Evolutionary conservation across 768 basidiomycete species (phyloP), one percentile per base, ranked within the genome.

Genomic region (Sporobolomyces roseus): DNA sequence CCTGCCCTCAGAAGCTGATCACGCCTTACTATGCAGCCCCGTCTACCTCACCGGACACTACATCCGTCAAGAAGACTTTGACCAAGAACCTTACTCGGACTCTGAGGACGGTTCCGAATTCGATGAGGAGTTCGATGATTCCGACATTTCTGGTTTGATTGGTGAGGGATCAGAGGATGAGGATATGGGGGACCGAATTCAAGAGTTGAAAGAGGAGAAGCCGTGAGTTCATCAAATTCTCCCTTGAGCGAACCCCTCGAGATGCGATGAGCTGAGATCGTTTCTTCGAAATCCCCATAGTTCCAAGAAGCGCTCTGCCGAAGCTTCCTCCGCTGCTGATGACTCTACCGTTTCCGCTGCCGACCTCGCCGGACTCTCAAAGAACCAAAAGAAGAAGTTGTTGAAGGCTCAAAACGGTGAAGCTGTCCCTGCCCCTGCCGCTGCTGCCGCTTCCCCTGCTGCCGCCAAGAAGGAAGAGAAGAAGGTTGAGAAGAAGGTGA

Each of bases 81-180:
- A 72, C 67, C 67, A 73, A 55, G 69, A 64, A 36, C 68, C 70
- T 7, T 63, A 65, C 65, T 70, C 73, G 33, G 56, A 68, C 41
- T 60, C 41, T 29, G 61, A 64, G 27, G 65, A 63, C 43, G 52
- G 64, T 23, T 60, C 68, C 36, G 69, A 70, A 33, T 61, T 70
- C 43, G 67, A 66, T 29, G 68, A 70, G 46, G 72, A 58, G 32
- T 77, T 55, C 46, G 80, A 80, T 64, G 81, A 82, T 59, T 68
- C 68, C 54, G 66, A 61, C 38, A 53, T 73, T 4, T 61, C 51
- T 6, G 71, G 59, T 36, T 35, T 65, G 50, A 65, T 68, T 36
- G 65, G 65, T 23, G 67, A 49, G n/a, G 79, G 80, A 52, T 80
- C 79, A 64, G 83, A 84, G 73, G 82, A 82, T 23, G 86, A 85